Evolutionary conservation across 768 basidiomycete genomes (phyloP), one percentile per base, ranked within the genome.

Genomic region (Russula dissimulans): DNA sequence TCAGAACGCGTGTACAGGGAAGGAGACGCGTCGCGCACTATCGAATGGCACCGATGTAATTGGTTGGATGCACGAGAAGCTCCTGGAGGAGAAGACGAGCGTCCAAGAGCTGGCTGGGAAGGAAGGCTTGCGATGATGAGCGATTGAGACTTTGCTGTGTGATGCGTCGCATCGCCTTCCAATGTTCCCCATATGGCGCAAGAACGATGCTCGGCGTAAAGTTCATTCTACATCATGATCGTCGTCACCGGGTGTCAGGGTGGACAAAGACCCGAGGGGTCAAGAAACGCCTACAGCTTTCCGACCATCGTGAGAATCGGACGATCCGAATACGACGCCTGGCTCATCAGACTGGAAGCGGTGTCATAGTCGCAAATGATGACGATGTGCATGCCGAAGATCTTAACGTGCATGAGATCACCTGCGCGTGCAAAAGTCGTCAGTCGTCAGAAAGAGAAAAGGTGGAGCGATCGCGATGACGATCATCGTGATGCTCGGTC

Each of bases 351-450:
- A 38, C 14, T 54, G 55, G 34, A 46, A 32, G 63, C 61, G 15
- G 51, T 52, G 31, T 62, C 63, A 32, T 54, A 43, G 47, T 17
- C 51, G 61, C 60, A 58, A 51, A 64, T 52, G 43, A 64, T 58
- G n/a, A 64, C 61, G 61, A 64, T 64, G 63, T 64, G 52, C 56
- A 62, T 17, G 17, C 63, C 63, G 63, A 64, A 58, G 56, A 64
- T 54, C 55, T 62, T 57, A 47, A 64, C 4, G 42, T 64, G 59
- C 39, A 64, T 57, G 12, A 64, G 56, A 32, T 64, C 62, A 48
- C 62, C 62, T 64, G 54, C 32, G 50, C 32, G 29, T 31, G 39
- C 15, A 15, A 41, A 4, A 1, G 32, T 18, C 18, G 45, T 31
- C 36, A 53, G 42, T 34, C 18, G 32, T 38, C 22, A 29, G 29